Conservation (phyloP, 768 basidiomycete species). For the Lentinula boryana region DNA sequence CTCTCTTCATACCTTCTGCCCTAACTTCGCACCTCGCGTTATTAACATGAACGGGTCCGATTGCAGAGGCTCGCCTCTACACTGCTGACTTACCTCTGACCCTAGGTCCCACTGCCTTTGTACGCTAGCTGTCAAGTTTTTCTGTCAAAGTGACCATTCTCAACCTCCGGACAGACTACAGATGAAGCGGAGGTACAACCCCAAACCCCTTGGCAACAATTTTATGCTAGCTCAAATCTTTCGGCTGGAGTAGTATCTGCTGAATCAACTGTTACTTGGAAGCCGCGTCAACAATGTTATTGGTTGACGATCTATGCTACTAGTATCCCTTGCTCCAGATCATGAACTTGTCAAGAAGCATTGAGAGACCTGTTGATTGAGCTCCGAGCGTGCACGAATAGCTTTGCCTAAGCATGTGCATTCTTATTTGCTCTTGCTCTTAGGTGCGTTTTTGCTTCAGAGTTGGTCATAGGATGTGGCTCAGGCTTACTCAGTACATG, state of each 20-base stretch:
- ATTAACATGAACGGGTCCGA: background rate
- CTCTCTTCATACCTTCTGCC: no score
- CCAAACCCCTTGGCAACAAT: background rate
- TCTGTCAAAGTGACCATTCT: background rate
- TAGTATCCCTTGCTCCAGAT: constrained; percentile 29
- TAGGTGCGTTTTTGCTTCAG: no score
- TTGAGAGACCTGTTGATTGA: constrained; percentile 28
- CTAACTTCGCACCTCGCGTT: no score
- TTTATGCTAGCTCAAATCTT: constrained; percentile 14
- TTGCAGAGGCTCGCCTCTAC: background rate
- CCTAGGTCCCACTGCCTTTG: background rate
- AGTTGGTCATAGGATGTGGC: no score
- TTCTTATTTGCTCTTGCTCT: no score
- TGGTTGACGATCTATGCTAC: background rate
- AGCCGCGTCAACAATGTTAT: no score
- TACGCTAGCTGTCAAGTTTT: background rate
- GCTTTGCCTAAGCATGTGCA: no score
- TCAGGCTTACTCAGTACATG: no score
- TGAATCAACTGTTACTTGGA: constrained; percentile 29
- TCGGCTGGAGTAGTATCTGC: constrained; percentile 26
- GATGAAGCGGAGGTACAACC: constrained; percentile 1
- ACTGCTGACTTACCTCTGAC: background rate
- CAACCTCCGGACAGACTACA: background rate
- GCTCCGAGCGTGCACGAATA: constrained; percentile 13
- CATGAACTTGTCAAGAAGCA: constrained; percentile 29